Evolutionary conservation across 2,329 filamentous ascomycete species (phyloP), one percentile per base, ranked within the genome.

Genomic region (Fusarium sulawesiense): DNA sequence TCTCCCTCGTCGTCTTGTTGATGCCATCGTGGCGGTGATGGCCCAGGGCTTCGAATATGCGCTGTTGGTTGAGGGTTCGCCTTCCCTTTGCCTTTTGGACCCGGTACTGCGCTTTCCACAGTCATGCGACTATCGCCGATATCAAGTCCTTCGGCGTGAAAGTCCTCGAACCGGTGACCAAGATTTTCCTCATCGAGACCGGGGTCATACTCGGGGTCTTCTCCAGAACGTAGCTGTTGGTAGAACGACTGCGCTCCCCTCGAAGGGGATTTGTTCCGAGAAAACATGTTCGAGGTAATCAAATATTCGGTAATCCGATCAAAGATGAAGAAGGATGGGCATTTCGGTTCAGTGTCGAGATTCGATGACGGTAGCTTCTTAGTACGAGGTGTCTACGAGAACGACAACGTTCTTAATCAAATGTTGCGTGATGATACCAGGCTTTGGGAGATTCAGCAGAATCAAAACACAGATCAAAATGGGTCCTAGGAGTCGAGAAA

Each of bases 141-240:
- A 7, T 76, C 80, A 8, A 87, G 77, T 7, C 78, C 80, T 37
- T 84, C 84, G 2, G 85, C 74, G 55, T 87, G 85, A 46, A 85
- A 82, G 45, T 86, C 83, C 42, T 83, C 81, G 57, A 88, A 86
- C 27, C 84, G 75, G 53, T 87, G 81, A 44, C 82, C 82, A 9
- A 88, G 75, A 66, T 88, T 88, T 71, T 87, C 83, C 66, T 87
- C 84, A 71, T 88, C 86, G 8, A 87, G 75, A 4, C 80, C 83
- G 6, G 80, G 80, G 46, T 79, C 64, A 57, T 85, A 84, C 50
- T 70, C 64, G 23, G 81, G 75, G 45, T 79, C 79, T 47, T 82
- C 82, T n/a, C 78, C 72, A 29, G 77, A 78, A 66, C 82, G 79
- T 18, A 86, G 75, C 30, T 84, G 83, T 60, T 86, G 82, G 76